A percentile compares a stretch with the other conserved stretches of the same genome.
These are phyloP conservation scores for Naganishia albida DNA, from an alignment of 1,284 basidiomycete species.

Conservation along the genomic window DNA sequence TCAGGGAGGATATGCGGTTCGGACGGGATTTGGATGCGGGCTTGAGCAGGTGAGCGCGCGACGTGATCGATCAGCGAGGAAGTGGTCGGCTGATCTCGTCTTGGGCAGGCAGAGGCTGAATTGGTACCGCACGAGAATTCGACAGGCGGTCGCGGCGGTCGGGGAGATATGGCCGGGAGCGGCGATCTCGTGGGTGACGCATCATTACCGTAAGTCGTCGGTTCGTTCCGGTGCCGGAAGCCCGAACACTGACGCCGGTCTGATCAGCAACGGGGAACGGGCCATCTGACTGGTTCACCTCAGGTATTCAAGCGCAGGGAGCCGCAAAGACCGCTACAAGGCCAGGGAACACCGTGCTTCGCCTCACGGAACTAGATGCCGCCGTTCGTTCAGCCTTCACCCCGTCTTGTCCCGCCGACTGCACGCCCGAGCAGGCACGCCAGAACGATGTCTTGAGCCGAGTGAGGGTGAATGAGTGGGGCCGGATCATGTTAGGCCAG, in stretches of 20 bases:
- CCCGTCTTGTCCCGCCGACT: not conserved
- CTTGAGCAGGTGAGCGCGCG: slow-evolving; percentile 2
- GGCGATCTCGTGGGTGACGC: slow-evolving; percentile 19
- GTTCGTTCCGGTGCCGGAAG: not conserved
- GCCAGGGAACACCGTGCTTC: slow-evolving; percentile 21
- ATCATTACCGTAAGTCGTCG: slow-evolving; percentile 12
- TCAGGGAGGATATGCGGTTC: slow-evolving; percentile 22
- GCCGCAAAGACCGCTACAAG: not conserved
- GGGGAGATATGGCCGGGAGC: not conserved
- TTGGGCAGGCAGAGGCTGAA: not conserved
- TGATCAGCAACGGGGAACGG: slow-evolving; percentile 16
- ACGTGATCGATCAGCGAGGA: not conserved
- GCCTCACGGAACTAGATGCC: slow-evolving; percentile 13
- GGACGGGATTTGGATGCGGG: slow-evolving; percentile 11
- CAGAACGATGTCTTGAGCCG: not conserved
- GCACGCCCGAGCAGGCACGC: not conserved
- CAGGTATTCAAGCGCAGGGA: not conserved
- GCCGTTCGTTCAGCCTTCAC: slow-evolving; percentile 3
- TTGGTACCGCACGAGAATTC: slow-evolving; percentile 10
- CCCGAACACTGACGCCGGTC: not conserved
- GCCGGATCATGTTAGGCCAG: slow-evolving; percentile 17
- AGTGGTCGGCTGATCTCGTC: not conserved
- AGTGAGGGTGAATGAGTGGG: slow-evolving; percentile 15
- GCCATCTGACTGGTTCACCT: slow-evolving; percentile 23
- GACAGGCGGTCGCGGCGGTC: not conserved